These are phyloP conservation scores for Daldinia sp. DNA, from an alignment of 2,329 filamentous ascomycete genomes.

Conservation along the genomic window DNA sequence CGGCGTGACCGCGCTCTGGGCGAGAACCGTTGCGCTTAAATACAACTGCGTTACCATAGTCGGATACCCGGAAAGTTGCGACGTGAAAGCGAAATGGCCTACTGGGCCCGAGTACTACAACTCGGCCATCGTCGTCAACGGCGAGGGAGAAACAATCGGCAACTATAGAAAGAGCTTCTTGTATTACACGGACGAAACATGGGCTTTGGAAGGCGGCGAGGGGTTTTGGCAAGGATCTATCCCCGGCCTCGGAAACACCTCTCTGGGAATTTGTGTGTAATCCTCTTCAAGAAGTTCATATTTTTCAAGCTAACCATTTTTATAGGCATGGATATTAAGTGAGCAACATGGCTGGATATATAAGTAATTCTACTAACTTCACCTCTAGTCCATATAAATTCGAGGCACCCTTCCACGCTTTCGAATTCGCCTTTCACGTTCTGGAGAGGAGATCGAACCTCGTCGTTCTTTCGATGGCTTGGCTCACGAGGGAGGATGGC, in stretches of 20 bases:
- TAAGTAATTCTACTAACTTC: slow-evolving; percentile 30
- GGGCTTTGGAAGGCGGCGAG: slow-evolving; percentile 62
- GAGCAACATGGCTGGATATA: slow-evolving; percentile 30
- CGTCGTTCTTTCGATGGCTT: slow-evolving; percentile 79
- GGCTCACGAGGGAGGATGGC: slow-evolving; percentile 68
- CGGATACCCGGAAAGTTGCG: slow-evolving; percentile 77
- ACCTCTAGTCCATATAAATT: slow-evolving; percentile 57
- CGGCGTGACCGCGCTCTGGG: slow-evolving; percentile 77
- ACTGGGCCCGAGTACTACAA: slow-evolving; percentile 54
- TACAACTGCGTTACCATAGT: slow-evolving; percentile 73
- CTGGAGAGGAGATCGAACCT: slow-evolving; percentile 65
- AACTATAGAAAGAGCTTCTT: slow-evolving; percentile 69
- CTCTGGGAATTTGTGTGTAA: slow-evolving; percentile 67
- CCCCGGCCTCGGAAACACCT: slow-evolving; percentile 58
- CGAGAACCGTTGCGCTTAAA: slow-evolving; percentile 69
- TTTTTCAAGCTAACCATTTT: slow-evolving; percentile 20
- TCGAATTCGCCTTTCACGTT: slow-evolving; percentile 65
- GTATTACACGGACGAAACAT: slow-evolving; percentile 68
- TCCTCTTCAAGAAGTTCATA: not conserved
- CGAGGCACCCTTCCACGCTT: slow-evolving; percentile 58
- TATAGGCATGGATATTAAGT: slow-evolving; percentile 70
- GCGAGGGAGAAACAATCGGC: slow-evolving; percentile 65
- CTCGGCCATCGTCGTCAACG: slow-evolving; percentile 61
- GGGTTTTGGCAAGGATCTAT: slow-evolving; percentile 60
- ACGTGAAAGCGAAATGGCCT: slow-evolving; percentile 59